Conservation (phyloP, 2,329 filamentous ascomycete species). For the Colletotrichum lini region DNA sequence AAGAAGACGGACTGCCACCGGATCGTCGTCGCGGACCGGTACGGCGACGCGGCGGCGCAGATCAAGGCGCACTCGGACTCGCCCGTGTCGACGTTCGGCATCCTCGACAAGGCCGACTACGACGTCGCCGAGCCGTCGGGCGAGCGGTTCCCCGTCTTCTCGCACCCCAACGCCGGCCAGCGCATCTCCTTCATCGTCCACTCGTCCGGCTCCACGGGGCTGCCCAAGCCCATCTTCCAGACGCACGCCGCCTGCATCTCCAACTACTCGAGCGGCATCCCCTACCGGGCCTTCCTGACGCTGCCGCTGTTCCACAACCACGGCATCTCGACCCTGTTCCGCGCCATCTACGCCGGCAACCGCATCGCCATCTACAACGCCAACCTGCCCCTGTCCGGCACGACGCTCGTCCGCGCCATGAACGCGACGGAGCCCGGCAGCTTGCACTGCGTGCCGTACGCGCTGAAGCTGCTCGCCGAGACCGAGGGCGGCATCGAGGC, state of each 20-base stretch:
- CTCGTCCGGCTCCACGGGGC: conserved; percentile 67
- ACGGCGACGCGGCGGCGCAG: conserved; percentile 49
- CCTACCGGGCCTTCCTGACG: conserved; percentile 66
- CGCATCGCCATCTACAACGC: conserved; percentile 69
- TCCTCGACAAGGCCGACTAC: conserved; percentile 39
- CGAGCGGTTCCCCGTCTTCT: conserved; percentile 41
- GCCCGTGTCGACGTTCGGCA: conserved; percentile 45
- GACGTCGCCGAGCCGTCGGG: conserved; percentile 32
- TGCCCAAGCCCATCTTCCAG: conserved; percentile 75
- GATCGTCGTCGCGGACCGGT: conserved; percentile 45
- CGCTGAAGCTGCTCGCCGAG: conserved; percentile 74
- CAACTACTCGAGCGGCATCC: conserved; percentile 58
- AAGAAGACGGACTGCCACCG: conserved; percentile 53
- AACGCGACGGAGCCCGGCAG: conserved; percentile 62
- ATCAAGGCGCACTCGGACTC: conserved; percentile 46
- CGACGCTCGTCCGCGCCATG: conserved; percentile 62
- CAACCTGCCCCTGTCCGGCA: conserved; percentile 66
- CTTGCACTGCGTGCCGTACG: conserved; percentile 75
- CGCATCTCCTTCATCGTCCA: conserved; percentile 34
- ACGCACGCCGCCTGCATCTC: conserved; percentile 65
- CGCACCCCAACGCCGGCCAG: accelerated
- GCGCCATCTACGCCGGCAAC: conserved; percentile 66
- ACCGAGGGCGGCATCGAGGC: conserved; percentile 65
- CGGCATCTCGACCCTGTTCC: conserved; percentile 68
- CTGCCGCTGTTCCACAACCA: conserved; percentile 73